A percentile compares a stretch with the other conserved stretches of the same genome.
Conservation (phyloP, 176 grass and related monocot genomes). For the Lolium multiflorum region DNA sequence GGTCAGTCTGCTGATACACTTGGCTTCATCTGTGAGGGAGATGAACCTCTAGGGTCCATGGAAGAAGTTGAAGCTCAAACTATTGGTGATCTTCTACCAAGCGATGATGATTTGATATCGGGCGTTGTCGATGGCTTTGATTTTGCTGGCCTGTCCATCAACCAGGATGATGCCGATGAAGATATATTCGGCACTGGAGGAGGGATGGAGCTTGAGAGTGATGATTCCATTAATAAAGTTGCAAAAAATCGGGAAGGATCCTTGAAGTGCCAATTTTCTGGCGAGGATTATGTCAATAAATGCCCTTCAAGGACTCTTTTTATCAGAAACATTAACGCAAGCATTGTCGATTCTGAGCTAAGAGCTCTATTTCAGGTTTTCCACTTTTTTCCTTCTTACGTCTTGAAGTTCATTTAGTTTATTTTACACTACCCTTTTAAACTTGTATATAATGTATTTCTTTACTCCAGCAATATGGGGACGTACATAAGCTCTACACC, state of each 20-base stretch:
- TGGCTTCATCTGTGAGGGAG: slow-evolving; percentile 42
- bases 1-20: slow-evolving; percentile 51
- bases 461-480: slow-evolving; percentile 72
- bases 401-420: slow-evolving; percentile 11
- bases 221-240: slow-evolving; percentile 46
- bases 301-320: slow-evolving; percentile 66
- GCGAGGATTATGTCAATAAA: slow-evolving; percentile 48
- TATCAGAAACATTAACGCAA: slow-evolving; percentile 61
- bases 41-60: slow-evolving; percentile 73
- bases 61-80: slow-evolving; percentile 83
- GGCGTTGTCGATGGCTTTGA: slow-evolving; percentile 62
- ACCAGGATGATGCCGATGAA: slow-evolving; percentile 70
- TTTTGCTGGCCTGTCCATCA: slow-evolving; percentile 43
- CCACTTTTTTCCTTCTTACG: not conserved
- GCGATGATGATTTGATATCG: slow-evolving; percentile 71
- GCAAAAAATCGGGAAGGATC: slow-evolving; percentile 41
- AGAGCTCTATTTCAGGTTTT: slow-evolving; percentile 61
- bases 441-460: not conserved
- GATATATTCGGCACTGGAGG: slow-evolving; percentile 81
- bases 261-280: slow-evolving; percentile 47
- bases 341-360: slow-evolving; percentile 64
- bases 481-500: slow-evolving; percentile 57
- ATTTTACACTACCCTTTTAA: slow-evolving; percentile 8
- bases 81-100: slow-evolving; percentile 81
- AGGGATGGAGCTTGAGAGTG: slow-evolving; percentile 72